These are phyloP conservation scores for Lasiosphaeriaceae sp. DNA, from an alignment of 495 filamentous ascomycete species.

Conservation along the genomic window DNA sequence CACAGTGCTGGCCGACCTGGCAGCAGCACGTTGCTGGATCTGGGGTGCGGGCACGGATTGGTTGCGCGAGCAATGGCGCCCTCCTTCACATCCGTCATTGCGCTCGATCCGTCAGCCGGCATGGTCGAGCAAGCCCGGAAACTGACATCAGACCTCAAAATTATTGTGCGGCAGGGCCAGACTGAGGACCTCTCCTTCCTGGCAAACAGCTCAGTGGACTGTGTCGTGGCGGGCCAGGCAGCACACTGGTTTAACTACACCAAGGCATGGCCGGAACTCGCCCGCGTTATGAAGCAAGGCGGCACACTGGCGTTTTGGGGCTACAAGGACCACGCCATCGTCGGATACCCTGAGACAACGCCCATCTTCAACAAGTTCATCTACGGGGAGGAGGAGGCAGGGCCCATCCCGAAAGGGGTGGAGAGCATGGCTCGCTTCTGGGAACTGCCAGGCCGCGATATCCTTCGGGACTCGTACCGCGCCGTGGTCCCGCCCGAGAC, in stretches of 20 bases:
- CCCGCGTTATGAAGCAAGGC: slow-evolving; percentile 46
- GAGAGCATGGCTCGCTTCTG: slow-evolving; percentile 55
- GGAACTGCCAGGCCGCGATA: slow-evolving; percentile 55
- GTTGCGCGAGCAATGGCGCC: slow-evolving; percentile 51
- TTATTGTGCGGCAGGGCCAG: slow-evolving; percentile 41
- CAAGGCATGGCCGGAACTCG: slow-evolving; percentile 52
- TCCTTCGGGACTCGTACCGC: slow-evolving; percentile 45
- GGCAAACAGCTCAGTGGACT: slow-evolving; percentile 45
- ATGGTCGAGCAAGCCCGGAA: slow-evolving; percentile 55
- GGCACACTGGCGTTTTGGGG: slow-evolving; percentile 61
- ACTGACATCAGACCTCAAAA: slow-evolving; percentile 39
- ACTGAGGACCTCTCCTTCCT: slow-evolving; percentile 53
- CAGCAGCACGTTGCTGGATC: slow-evolving; percentile 48
- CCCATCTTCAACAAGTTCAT: slow-evolving; percentile 42
- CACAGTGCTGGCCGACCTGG: slow-evolving; percentile 12
- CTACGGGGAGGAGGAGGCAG: slow-evolving; percentile 41
- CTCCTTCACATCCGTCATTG: slow-evolving; percentile 47
- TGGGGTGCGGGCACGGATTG: slow-evolving; percentile 59
- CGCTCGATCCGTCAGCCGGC: slow-evolving; percentile 53
- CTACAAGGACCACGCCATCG: slow-evolving; percentile 57
- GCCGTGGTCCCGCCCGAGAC: slow-evolving; percentile 44
- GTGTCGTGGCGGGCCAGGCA: slow-evolving; percentile 57
- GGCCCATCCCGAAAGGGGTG: slow-evolving; percentile 23
- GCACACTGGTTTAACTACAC: slow-evolving; percentile 63
- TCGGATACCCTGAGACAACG: slow-evolving; percentile 47